Evolutionary conservation across 192 early-diverging fungal species (phyloP).

Genomic region (Mycoemilia scoparia): DNA sequence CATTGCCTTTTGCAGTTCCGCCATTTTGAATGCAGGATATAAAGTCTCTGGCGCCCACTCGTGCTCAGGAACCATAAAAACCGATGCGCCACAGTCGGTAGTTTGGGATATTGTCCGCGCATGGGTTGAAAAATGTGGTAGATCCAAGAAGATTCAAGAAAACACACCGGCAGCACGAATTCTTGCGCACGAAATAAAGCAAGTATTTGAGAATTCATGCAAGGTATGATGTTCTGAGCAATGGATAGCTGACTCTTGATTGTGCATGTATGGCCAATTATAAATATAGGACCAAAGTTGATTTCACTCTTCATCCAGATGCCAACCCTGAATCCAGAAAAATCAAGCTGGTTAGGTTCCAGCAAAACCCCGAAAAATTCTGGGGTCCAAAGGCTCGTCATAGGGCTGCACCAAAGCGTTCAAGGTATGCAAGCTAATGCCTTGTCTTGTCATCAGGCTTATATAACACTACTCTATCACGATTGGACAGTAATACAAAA

Average conservation of each 20-base stretch:
- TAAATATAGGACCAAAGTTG: slow-evolving; percentile 35
- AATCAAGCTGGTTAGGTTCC: slow-evolving; percentile 76
- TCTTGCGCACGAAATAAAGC: slow-evolving; percentile 22
- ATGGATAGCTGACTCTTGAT: no score
- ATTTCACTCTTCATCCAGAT: slow-evolving; percentile 56
- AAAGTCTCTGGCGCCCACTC: slow-evolving; percentile 77
- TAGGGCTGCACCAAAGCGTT: slow-evolving; percentile 9
- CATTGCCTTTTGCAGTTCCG: slow-evolving; percentile 65
- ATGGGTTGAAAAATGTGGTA: slow-evolving; percentile 50
- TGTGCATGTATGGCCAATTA: no score
- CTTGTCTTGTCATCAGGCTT: no score
- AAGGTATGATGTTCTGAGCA: no score
- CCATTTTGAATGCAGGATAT: slow-evolving; percentile 80
- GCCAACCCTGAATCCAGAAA: slow-evolving; percentile 57
- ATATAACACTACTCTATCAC: no score
- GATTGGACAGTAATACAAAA: no score
- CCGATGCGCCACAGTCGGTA: slow-evolving; percentile 63
- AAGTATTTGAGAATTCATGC: no score
- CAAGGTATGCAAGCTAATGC: no score
- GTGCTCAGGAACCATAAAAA: slow-evolving; percentile 66
- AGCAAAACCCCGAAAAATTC: slow-evolving; percentile 84
- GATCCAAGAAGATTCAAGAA: slow-evolving; percentile 39
- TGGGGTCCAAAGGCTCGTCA: slow-evolving; percentile 92
- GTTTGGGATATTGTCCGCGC: slow-evolving; percentile 87
- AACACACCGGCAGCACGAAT: slow-evolving; percentile 52